Evolutionary conservation across 805 yeast species (phyloP).

Genomic region (Saturnispora diversa): DNA sequence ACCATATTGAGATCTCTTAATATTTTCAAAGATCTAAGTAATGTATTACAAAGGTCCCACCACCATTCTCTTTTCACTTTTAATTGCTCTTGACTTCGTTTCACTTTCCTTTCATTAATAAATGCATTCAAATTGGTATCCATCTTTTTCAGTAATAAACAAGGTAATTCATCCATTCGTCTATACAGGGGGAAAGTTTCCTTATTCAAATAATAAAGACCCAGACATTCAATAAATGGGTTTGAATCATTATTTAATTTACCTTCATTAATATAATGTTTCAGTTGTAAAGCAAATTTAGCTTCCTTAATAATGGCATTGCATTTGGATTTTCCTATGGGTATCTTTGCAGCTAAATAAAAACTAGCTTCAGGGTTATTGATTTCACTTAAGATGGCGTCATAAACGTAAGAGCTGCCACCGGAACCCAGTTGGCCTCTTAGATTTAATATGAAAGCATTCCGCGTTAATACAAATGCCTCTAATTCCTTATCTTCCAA

Average conservation of each 20-base stretch:
- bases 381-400: constrained; percentile 15
- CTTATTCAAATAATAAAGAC: constrained; percentile 23
- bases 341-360: constrained; percentile 26
- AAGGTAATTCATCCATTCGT: constrained; percentile 23
- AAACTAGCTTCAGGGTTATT: constrained; percentile 10
- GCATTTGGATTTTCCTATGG: constrained; percentile 21
- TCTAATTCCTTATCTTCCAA: constrained; percentile 16
- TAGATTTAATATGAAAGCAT: constrained; percentile 18
- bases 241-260: constrained; percentile 6
- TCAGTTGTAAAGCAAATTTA: constrained; percentile 18
- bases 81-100: constrained; percentile 11
- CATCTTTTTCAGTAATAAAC: constrained; percentile 24
- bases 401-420: constrained; percentile 26
- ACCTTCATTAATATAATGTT: constrained; percentile 17
- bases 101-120: constrained; percentile 12
- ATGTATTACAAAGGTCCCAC: constrained; percentile 28
- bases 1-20: constrained; percentile 28
- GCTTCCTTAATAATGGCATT: constrained; percentile 24
- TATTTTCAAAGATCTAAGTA: constrained; percentile 23
- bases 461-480: constrained; percentile 18
- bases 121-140: constrained; percentile 23
- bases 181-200: constrained; percentile 22
- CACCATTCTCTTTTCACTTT: constrained; percentile 24
- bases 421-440: constrained; percentile 23
- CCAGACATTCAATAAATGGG: constrained; percentile 26